These are phyloP conservation scores for Talaromyces trachyspermus DNA, from an alignment of 495 filamentous ascomycete genomes.

Conservation along the genomic window DNA sequence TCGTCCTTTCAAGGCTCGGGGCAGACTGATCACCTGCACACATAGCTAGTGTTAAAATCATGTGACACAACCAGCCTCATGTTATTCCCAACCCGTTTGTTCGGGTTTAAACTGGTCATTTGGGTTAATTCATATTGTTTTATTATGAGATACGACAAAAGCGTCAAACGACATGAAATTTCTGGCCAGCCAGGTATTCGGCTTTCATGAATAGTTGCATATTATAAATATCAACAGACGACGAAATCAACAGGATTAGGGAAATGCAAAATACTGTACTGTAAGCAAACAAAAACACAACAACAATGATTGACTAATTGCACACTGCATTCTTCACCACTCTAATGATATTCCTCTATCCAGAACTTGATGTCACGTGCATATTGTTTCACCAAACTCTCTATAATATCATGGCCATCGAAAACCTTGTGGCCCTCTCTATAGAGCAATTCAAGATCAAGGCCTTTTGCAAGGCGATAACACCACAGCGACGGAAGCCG, in stretches of 20 bases:
- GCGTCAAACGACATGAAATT: no score
- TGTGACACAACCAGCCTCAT: no score
- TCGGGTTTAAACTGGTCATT: no score
- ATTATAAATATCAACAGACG: not conserved
- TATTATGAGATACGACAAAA: no score
- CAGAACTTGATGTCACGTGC: not conserved
- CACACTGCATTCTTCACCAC: not conserved
- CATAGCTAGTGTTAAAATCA: no score
- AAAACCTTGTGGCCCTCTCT: not conserved
- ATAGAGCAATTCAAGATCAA: constrained; percentile 2
- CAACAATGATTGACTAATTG: not conserved
- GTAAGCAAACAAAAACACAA: not conserved
- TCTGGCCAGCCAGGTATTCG: not conserved
- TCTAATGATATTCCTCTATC: not conserved
- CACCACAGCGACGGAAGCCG: not conserved
- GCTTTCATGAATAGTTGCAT: not conserved
- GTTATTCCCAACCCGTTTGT: no score
- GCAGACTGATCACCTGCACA: no score
- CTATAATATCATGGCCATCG: not conserved
- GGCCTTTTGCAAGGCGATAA: not conserved
- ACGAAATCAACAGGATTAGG: not conserved
- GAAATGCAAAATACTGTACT: no score
- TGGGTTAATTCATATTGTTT: no score
- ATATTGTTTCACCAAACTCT: not conserved
- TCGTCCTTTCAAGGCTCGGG: no score